These are phyloP conservation scores for Calonectria pseudoreteaudii DNA, from an alignment of 2,329 filamentous ascomycete species.

Conservation along the genomic window DNA sequence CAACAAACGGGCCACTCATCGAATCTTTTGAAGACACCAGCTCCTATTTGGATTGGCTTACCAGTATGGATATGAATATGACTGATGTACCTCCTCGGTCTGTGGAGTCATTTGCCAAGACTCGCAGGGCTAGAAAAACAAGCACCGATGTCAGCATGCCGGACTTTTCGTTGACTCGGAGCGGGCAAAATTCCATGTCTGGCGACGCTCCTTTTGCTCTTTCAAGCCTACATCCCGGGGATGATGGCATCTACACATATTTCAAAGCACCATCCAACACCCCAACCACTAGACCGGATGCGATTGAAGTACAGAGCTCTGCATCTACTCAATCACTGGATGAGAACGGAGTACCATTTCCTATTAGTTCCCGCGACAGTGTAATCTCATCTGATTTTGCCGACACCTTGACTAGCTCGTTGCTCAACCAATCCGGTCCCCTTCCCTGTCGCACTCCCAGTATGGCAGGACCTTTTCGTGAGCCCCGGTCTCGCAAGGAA, in stretches of 20 bases:
- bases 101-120: neutral
- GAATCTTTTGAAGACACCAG: constrained; percentile 40
- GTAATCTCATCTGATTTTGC: constrained; percentile 50
- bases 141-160: constrained; percentile 57
- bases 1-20: neutral
- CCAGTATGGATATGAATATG: constrained; percentile 31
- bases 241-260: constrained; percentile 37
- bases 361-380: constrained; percentile 30
- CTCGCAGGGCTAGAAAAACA: constrained; percentile 40
- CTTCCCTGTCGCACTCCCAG: constrained; percentile 48
- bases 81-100: constrained; percentile 5
- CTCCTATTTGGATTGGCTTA: constrained; percentile 46
- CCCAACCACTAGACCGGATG: constrained; percentile 45
- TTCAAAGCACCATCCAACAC: constrained; percentile 58
- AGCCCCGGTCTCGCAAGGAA: constrained; percentile 60
- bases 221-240: constrained; percentile 48
- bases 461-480: constrained; percentile 47
- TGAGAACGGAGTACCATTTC: constrained; percentile 30
- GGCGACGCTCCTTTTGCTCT: constrained; percentile 22
- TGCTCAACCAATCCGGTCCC: constrained; percentile 61
- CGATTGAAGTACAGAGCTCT: constrained; percentile 34
- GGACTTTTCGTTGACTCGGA: constrained; percentile 48
- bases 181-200: constrained; percentile 17
- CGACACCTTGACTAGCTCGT: constrained; percentile 58
- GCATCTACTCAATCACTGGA: neutral